Base-by-base conservation (phyloP, 805 yeast genomes). In the Teunomyces funiuensis region DNA sequence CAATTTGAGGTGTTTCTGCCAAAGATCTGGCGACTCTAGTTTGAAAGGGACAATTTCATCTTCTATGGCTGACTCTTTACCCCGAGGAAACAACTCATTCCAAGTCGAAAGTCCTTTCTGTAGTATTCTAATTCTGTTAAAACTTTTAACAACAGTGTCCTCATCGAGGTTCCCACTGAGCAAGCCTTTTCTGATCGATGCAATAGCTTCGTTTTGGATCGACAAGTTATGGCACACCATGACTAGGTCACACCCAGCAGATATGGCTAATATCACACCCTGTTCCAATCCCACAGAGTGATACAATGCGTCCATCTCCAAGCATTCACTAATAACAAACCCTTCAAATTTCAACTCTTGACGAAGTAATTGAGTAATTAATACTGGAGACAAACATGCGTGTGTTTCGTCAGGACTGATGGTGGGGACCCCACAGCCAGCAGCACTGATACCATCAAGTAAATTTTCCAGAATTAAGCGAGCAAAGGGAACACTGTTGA, bases 251-350 rank as follows among this genome's bases (percentile, higher is more conserved):
- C 85, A 80, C 4, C 85, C 82, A 6, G 84, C 85, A 37, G 72
- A 70, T n/a, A 79, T 61, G 2, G 85, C 82, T 52, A 79, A 65
- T 6, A 78, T 73, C 0, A 80, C 82, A 7, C 85, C 85, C 55
- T 80, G 85, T n/a, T 82, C 79, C 27, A 80, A 65, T 4, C 85
- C 85, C 38, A 80, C 74, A n/a, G 79, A 76, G 41, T 77, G 80
- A 54, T 77, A 77, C 17, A 80, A 60, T 1, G 83, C 78, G 43
- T 80, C 85, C 77, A 80, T 70, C 52, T 80, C 83, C 36, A 80
- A 60, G 50, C 85, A 80, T 51, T 80, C 85, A 43, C 79, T 69
- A 11, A 80, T 60, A 10, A 77, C 82, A 18, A 79, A 72, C 2
- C 85, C 85, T 9, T 77, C 65, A 51, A 76, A 80, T 1, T 71